Base-by-base conservation (phyloP, 768 basidiomycete species). In the Tulasnella calospora region DNA sequence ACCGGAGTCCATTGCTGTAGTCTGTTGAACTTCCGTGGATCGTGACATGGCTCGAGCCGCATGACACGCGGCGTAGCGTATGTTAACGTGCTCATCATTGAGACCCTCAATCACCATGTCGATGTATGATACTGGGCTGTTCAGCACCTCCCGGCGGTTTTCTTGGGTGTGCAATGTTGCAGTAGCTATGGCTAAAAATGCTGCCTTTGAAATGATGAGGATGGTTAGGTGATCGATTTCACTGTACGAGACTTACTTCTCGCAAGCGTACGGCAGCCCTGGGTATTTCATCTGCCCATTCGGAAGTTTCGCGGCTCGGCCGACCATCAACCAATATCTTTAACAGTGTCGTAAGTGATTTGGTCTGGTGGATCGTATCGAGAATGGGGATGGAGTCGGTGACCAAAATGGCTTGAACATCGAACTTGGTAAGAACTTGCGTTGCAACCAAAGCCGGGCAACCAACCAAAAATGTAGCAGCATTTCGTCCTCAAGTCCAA, bases 21-120 rank as follows among this genome's bases (percentile, higher is more conserved):
- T 98, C 40, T 94, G 86, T 40, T 96, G 86, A 13, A 95, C 92
- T 0, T 90, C 88, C 2, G 96, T 91, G 10, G 91, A 91, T 33
- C 97, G 88, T 55, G 90, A 90, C 51, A 99, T 86, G 0, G 93
- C 92, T 21, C 96, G 87, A 0, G 94, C 88, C 80, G 92, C 92
- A 81, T 97, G 96, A 81, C 94, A 95, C 0, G 94, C 93, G 0
- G 94, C 94, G 69, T 93, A 94, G 8, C 95, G 89, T 3, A 96
- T 91, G 0, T 93, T 94, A 21, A 90, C 86, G 77, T 91, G 88
- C 0, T 86, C 87, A 76, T 94, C 91, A 0, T 86, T 80, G 10
- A 96, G 87, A 17, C 88, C 88, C 1, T 83, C 82, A 78, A 89
- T 86, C 41, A 94, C 83, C 35, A 87, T 83, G 6, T 88, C 88